Evolutionary conservation across 345 rosid species (phyloP), one percentile per base, ranked within the genome.

Genomic region (Litchi chinensis): DNA sequence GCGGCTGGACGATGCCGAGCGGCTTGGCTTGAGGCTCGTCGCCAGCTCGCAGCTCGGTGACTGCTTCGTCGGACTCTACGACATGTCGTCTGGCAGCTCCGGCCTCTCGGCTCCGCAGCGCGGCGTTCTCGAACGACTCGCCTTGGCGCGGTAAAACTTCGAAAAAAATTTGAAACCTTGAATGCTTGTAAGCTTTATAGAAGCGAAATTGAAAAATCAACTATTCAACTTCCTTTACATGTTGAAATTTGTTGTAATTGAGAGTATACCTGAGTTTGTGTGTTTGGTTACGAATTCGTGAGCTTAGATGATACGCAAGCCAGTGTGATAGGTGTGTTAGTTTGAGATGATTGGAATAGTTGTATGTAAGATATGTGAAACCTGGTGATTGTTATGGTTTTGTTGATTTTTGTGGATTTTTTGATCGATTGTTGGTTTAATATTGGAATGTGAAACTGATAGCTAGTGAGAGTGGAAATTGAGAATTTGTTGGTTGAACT

Each of bases 11-110:
- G 90, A 83, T 6, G 91, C 89, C 3, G 86, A 87, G 79, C 82
- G 84, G 77, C 82, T 93, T 19, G 83, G 74, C 9, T 76, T 90
- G 81, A 89, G 84, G 78, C 86, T 91, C 70, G 69, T 85, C 8
- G 93, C 92, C 1, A 79, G 82, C 57, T 85, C 90, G 83, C 88
- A 83, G 77, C 92, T 92, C 41, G 80, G 93, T 39, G 93, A 88
- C 69, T 85, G 85, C 85, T 93, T 87, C 77, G 86, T 87, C 21
- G 95, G 96, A 71, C 85, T 93, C 70, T 89, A 92, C 74, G 96
- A 90, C 22, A 82, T 70, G 57, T 79, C 80, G 65, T 72, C 84
- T 19, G 70, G 80, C 48, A 85, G 50, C 59, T 68, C 88, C 10
- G 77, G 77, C 22, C 79, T 88, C 48, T 77, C 88, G 12, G 40